Base-by-base conservation (phyloP, 1,139 yeast genomes). In the Arxiozyma slooffiae region DNA sequence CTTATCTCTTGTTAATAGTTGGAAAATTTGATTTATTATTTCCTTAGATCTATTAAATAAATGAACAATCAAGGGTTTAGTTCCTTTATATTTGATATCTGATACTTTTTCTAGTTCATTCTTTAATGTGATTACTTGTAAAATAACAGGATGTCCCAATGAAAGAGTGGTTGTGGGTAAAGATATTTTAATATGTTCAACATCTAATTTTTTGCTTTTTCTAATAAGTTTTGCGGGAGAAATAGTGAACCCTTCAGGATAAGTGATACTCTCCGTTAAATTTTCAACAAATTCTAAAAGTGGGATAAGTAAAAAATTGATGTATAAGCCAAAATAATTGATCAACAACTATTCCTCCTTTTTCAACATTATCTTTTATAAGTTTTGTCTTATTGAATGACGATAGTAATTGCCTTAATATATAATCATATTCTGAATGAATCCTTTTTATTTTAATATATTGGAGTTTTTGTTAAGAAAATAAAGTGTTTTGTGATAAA, bases 211-310 rank as follows among this genome's bases (percentile, higher is more conserved):
- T 26, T 17, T 44, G 17, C 48, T 46, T 3, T 48, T 38, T n/a
- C 38, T 41, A 6, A 53, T 30, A 7, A 53, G 44, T 22, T 16
- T 14, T 7, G 49, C 52, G 1, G 55, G 51, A 4, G 53, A 46
- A 44, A 37, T 45, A 34, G 44, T 38, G 47, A 49, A 20, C 44
- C 57, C 51, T 24, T 47, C 39, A 7, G 67, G 64, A 45, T 60
- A 60, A 61, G 60, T 60, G 40, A 62, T 53, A 16, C 50, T 44
- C 44, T 63, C 67, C 16, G 61, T 49, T 23, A 62, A 42, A 7
- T 50, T 50, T 38, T 63, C 66, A 7, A 55, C 55, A 41, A 59
- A 59, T 41, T 60, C 65, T 18, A 55, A 26, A 14, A 55, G 43
- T 4, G 64, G 59, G 22, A 44, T 51, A 24, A 51, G 48, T 16